Base-by-base conservation (phyloP, 2,329 filamentous ascomycete species). In the Verticillium alfalfae region DNA sequence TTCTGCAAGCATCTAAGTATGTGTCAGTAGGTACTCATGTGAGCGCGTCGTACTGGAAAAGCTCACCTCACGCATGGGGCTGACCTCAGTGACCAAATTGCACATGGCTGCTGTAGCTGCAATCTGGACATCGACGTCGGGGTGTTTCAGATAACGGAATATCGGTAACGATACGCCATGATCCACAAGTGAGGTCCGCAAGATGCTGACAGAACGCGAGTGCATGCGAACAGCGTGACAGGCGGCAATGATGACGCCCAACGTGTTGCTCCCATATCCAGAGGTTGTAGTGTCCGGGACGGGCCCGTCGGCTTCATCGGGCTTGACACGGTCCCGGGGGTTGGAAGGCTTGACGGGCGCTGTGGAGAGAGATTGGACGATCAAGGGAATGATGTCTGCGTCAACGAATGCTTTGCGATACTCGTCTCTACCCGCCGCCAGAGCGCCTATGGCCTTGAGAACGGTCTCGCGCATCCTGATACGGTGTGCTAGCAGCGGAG, bases 121-220 rank as follows among this genome's bases (percentile, higher is more conserved):
- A 70, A 95, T 88, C 71, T 93, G 90, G 5, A 98, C 88, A 59
- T 94, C 88, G 37, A 92, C 77, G 67, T 95, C 86, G 7, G 83
- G 81, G 73, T 95, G 90, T 62, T 82, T 86, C 66, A 98, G 81
- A 56, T 97, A 85, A 36, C 81, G 80, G 67, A 93, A 89, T 8
- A 97, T 78, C 3, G 93, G 93, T 66, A 87, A 83, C 2, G 90
- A 89, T 58, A 97, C 88, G 6, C 88, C 90, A 63, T 92, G 87
- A 74, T 99, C 95, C 62, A 97, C 91, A 56, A 99, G 78, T 58
- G 89, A 90, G 3, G 95, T 98, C 58, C 95, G 82, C 18, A 98
- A 78, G 54, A 94, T 88, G 71, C 86, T 91, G 26, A 97, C 89
- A 1, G 93, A 97, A 52, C 95, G 86, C 2, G 92, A 92, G 57